Evolutionary conservation across 2,329 filamentous ascomycete genomes (phyloP).

Genomic region (Blastomyces silverae): DNA sequence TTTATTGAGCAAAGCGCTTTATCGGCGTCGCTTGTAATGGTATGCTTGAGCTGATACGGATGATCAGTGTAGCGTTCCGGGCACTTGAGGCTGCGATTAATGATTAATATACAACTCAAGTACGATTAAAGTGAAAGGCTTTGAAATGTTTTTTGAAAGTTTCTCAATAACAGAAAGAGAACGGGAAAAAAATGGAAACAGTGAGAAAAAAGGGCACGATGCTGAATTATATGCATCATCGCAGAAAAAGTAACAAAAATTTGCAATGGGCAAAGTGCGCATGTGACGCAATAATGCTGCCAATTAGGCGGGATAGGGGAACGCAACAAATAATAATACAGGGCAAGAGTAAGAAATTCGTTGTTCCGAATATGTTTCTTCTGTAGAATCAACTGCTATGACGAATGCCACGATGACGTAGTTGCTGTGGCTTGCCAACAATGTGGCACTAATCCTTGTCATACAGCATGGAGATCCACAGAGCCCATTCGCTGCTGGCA

Average conservation of each 20-base stretch:
- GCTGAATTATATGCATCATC: neutral
- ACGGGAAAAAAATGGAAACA: neutral
- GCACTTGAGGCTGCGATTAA: neutral
- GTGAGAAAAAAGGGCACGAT: neutral
- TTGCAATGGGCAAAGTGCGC: neutral
- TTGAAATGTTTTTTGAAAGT: neutral
- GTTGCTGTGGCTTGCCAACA: constrained; percentile 6
- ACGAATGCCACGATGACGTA: constrained; percentile 11
- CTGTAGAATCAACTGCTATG: constrained; percentile 1
- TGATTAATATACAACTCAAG: neutral
- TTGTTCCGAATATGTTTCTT: neutral
- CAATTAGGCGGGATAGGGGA: neutral
- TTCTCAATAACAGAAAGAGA: neutral
- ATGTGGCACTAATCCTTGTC: neutral
- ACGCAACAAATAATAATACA: neutral
- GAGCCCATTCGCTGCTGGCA: neutral
- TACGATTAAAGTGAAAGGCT: neutral
- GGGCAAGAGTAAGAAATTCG: neutral
- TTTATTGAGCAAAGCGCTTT: neutral
- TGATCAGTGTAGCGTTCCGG: neutral
- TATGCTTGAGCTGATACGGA: neutral
- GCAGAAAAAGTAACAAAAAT: neutral
- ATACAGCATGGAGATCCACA: neutral
- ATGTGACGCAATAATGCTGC: constrained; percentile 6
- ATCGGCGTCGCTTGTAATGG: neutral